These are phyloP conservation scores for Phytophthora foliorum DNA, from an alignment of 352 stramenopile species.

Conservation along the genomic window DNA sequence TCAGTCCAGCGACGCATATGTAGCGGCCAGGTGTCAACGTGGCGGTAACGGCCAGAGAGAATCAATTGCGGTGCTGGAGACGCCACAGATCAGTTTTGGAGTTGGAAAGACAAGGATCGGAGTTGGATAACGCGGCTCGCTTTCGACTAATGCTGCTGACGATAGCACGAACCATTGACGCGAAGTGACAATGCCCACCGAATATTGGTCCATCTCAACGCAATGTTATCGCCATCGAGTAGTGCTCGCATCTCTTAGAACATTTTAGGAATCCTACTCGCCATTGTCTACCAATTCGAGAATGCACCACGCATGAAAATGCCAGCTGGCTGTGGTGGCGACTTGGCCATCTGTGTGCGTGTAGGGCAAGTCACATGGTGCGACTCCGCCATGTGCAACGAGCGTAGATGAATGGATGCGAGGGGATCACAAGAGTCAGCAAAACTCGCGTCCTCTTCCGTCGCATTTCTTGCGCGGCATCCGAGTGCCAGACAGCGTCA, in stretches of 20 bases:
- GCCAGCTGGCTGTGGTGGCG: conserved; percentile 24
- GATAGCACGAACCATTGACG: conserved; percentile 13
- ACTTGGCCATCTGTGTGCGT: conserved; percentile 38
- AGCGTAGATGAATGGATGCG: conserved; percentile 31
- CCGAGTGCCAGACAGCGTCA: conserved; percentile 13
- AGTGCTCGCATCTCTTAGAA: no score
- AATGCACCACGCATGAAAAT: conserved; percentile 10
- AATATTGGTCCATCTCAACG: conserved; percentile 15
- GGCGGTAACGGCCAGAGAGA: not conserved
- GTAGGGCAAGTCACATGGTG: conserved; percentile 31
- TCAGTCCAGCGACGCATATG: conserved; percentile 10
- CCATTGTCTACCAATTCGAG: conserved; percentile 19
- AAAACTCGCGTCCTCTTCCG: conserved; percentile 34
- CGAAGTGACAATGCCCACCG: conserved; percentile 14
- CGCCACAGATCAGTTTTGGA: not conserved
- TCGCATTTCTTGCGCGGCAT: conserved; percentile 26
- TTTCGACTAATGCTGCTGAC: conserved; percentile 31
- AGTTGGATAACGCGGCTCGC: conserved; percentile 4
- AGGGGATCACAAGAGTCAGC: conserved; percentile 37
- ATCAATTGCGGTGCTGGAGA: conserved; percentile 8
- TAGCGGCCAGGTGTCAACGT: conserved; percentile 14
- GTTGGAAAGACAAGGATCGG: conserved; percentile 3
- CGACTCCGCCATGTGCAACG: conserved; percentile 33
- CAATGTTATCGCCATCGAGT: conserved; percentile 9
- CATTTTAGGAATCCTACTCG: no score